Evolutionary conservation across 495 filamentous ascomycete genomes (phyloP).

Genomic region (Jackrogersella minutella): DNA sequence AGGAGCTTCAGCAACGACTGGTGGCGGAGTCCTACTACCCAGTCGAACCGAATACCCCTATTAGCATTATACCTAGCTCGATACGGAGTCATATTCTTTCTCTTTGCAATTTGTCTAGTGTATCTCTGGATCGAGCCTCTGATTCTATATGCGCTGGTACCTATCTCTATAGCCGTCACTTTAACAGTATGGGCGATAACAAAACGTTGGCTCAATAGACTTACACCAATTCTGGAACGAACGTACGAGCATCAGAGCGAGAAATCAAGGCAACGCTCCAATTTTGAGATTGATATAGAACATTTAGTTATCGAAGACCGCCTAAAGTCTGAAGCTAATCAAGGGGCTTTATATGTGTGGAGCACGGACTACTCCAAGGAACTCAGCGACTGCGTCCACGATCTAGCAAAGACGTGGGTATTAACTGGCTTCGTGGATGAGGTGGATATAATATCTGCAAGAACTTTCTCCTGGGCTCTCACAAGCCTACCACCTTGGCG

Average conservation of each 20-base stretch:
- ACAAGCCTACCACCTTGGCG: neutral
- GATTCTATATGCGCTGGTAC: neutral
- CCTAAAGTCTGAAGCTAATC: neutral
- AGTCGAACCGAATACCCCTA: neutral
- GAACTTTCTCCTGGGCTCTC: neutral
- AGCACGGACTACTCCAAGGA: slow-evolving; percentile 5
- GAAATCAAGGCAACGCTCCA: neutral
- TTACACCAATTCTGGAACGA: neutral
- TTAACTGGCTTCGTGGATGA: neutral
- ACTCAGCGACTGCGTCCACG: neutral
- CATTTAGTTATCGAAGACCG: slow-evolving; percentile 5
- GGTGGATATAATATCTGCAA: neutral
- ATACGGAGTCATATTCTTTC: neutral
- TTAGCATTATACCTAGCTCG: neutral
- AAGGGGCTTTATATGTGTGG: slow-evolving; percentile 1
- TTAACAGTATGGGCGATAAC: neutral
- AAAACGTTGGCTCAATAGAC: neutral
- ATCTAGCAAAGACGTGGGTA: slow-evolving; percentile 1
- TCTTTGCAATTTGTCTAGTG: neutral
- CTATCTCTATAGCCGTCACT: neutral
- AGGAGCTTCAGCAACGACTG: slow-evolving; percentile 5
- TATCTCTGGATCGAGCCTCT: neutral
- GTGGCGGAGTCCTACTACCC: neutral
- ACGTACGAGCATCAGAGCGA: neutral
- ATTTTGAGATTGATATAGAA: slow-evolving; percentile 5